Conservation (phyloP, 2,329 filamentous ascomycete genomes). For the Acrodontium crateriforme region DNA sequence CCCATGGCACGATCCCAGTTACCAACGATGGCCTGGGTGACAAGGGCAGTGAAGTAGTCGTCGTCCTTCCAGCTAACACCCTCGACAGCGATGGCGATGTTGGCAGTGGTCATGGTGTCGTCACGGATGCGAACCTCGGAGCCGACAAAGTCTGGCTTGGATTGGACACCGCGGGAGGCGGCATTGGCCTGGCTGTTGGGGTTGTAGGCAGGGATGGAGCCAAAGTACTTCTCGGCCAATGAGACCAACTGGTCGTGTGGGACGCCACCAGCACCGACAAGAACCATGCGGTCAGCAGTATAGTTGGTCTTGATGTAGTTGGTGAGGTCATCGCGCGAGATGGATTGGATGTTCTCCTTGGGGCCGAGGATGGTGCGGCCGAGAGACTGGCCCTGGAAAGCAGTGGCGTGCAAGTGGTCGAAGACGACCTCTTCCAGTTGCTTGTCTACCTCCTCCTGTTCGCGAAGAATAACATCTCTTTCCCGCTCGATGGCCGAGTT, state of each 20-base stretch:
- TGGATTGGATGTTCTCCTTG: conserved; percentile 95
- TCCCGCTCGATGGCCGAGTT: conserved; percentile 85
- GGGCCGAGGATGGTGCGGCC: conserved; percentile 96
- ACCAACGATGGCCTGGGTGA: conserved; percentile 95
- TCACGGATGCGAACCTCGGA: conserved; percentile 93
- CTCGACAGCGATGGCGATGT: conserved; percentile 97
- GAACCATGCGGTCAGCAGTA: conserved; percentile 97
- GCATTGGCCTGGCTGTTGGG: conserved; percentile 60
- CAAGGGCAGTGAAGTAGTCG: conserved; percentile 96
- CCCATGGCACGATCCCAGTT: conserved; percentile 99
- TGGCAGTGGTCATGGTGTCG: conserved; percentile 87
- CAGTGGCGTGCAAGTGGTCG: conserved; percentile 95
- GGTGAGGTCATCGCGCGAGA: conserved; percentile 76
- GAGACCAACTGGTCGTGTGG: conserved; percentile 89
- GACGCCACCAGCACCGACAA: conserved; percentile 87
- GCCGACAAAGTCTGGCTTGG: conserved; percentile 86
- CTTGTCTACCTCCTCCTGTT: conserved; percentile 99
- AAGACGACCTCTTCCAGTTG: conserved; percentile 99
- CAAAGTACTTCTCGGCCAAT: conserved; percentile 93
- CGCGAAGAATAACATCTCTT: conserved; percentile 94
- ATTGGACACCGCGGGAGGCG: conserved; percentile 61
- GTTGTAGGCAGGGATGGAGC: conserved; percentile 59
- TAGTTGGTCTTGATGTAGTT: conserved; percentile 99
- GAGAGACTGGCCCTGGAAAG: conserved; percentile 89
- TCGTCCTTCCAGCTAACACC: conserved; percentile 99